Conservation (phyloP, 1,139 yeast species). For the Protomyces pachydermus region DNA sequence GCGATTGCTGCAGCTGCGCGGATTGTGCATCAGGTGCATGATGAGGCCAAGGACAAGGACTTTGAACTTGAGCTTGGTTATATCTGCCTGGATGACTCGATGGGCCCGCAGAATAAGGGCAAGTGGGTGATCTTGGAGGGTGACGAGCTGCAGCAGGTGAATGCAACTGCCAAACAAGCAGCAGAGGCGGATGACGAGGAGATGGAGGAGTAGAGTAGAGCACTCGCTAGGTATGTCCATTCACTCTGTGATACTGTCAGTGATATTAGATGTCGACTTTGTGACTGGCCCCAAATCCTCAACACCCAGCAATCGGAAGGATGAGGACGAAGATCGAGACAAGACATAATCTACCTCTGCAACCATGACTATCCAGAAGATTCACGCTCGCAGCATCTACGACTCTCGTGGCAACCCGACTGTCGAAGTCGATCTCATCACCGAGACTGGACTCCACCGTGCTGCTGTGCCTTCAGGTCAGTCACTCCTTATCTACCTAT, state of each 20-base stretch:
- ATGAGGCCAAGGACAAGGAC: constrained; percentile 95
- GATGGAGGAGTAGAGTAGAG: constrained; percentile 1
- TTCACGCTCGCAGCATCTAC: constrained; percentile 87
- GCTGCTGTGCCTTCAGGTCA: constrained; percentile 87
- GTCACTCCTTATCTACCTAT: constrained; percentile 67
- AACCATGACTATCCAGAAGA: constrained; percentile 51
- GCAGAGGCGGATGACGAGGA: constrained; percentile 78
- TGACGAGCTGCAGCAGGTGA: constrained; percentile 63
- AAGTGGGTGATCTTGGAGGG: constrained; percentile 63
- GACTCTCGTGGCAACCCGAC: constrained; percentile 94
- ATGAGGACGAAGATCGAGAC: neutral
- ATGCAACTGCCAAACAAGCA: constrained; percentile 72
- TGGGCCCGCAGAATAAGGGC: constrained; percentile 17
- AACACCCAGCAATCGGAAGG: neutral
- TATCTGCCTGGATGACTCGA: constrained; percentile 51
- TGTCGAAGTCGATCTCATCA: constrained; percentile 86
- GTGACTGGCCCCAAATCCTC: neutral
- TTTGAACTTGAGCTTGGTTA: constrained; percentile 93
- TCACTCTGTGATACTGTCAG: no score
- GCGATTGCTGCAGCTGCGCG: constrained; percentile 92
- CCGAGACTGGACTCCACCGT: constrained; percentile 82
- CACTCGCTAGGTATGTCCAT: no score
- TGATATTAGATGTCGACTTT: neutral
- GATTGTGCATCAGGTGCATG: constrained; percentile 89
- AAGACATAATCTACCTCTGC: neutral